phyloP scores from a whole-genome alignment of 1,139 yeast species.

The Pichia sp. region DNA sequence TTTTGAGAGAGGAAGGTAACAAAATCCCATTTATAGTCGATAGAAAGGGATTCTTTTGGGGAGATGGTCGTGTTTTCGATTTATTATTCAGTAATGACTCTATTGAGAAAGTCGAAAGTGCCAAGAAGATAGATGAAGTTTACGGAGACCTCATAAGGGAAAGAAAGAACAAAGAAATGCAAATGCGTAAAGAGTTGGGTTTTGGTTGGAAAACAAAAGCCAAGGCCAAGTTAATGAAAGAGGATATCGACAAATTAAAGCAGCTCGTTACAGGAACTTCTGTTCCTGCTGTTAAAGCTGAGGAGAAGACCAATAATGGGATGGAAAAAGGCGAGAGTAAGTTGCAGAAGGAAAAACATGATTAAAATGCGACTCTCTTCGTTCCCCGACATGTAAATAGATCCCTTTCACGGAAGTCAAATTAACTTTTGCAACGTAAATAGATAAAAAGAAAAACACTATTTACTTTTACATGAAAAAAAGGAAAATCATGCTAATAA shows the following conservation, averaged over 20 bases:
- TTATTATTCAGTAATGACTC: conserved; percentile 74
- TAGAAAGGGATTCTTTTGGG: conserved; percentile 86
- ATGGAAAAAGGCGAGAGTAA: neutral
- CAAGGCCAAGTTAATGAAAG: conserved; percentile 30
- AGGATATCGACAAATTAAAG: conserved; percentile 30
- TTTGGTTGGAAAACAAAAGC: conserved; percentile 34
- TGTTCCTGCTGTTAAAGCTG: conserved; percentile 9
- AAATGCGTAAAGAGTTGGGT: conserved; percentile 43
- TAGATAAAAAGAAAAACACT: neutral
- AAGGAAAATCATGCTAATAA: neutral
- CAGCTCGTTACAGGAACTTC: conserved; percentile 31
- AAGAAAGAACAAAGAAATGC: conserved; percentile 27
- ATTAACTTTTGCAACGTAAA: neutral
- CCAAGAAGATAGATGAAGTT: conserved; percentile 54
- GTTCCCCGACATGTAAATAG: neutral
- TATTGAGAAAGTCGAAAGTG: conserved; percentile 70
- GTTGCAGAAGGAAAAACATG: neutral
- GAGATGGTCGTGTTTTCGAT: conserved; percentile 84
- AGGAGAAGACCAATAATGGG: conserved; percentile 4
- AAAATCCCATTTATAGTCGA: conserved; percentile 73
- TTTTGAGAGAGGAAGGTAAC: conserved; percentile 54
- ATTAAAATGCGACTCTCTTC: neutral
- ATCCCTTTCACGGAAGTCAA: neutral
- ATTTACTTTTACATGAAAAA: neutral
- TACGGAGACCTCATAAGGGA: conserved; percentile 33